Conservation (phyloP, 805 yeast species). For the Schwanniomyces vanrijiae region DNA sequence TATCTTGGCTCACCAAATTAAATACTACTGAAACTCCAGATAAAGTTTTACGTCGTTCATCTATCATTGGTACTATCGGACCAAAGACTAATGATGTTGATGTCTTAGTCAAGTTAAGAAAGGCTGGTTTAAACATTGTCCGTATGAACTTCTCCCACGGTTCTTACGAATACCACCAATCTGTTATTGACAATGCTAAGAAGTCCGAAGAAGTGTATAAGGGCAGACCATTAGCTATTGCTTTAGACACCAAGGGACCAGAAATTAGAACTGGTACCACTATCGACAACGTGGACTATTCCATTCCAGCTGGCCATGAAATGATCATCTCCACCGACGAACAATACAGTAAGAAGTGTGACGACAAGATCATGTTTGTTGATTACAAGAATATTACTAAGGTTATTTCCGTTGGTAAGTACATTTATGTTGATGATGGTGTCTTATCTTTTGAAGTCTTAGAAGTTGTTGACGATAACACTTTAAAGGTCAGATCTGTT, state of each 20-base stretch:
- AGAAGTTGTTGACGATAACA: conserved; percentile 75
- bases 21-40: conserved; percentile 75
- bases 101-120: conserved; percentile 79
- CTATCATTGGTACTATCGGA: conserved; percentile 98
- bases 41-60: conserved; percentile 83
- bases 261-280: conserved; percentile 99
- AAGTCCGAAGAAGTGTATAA: conserved; percentile 86
- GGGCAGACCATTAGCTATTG: conserved; percentile 98
- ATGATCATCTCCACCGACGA: conserved; percentile 94
- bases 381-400: conserved; percentile 97
- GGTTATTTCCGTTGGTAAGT: conserved; percentile 83
- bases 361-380: conserved; percentile 80
- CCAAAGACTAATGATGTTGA: conserved; percentile 95
- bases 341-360: conserved; percentile 65
- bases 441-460: conserved; percentile 91
- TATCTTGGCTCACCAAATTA: conserved; percentile 83
- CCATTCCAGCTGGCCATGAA: conserved; percentile 82
- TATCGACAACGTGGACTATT: conserved; percentile 71
- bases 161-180: conserved; percentile 94
- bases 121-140: conserved; percentile 96
- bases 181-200: conserved; percentile 94
- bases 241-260: conserved; percentile 98
- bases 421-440: conserved; percentile 97
- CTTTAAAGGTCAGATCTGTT: conserved; percentile 83
- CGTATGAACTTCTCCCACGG: conserved; percentile 99